Evolutionary conservation across 2,329 filamentous ascomycete genomes (phyloP).

Genomic region (Akanthomyces muscarius): DNA sequence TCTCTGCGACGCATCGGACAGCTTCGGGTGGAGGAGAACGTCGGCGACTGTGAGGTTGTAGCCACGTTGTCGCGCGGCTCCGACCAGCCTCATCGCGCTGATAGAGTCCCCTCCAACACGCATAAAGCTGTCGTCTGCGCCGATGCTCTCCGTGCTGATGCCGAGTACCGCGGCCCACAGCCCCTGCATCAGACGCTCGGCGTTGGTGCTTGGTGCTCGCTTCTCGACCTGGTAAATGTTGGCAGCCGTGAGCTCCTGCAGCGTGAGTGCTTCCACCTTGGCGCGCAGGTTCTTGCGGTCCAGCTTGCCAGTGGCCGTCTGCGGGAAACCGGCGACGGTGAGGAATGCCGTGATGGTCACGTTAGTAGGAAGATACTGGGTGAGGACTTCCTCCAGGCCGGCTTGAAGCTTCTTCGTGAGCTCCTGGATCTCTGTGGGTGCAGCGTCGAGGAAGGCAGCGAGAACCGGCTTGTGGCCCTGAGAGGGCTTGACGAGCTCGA

Average conservation of each 20-base stretch:
- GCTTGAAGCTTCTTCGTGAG: not conserved
- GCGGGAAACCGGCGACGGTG: constrained; percentile 19
- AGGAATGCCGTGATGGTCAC: constrained; percentile 22
- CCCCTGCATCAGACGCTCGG: not conserved
- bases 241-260: not conserved
- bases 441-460: not conserved
- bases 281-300: constrained; percentile 18
- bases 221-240: not conserved
- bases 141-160: constrained; percentile 27
- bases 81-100: constrained; percentile 34
- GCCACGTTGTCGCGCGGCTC: constrained; percentile 25
- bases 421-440: not conserved
- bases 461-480: not conserved
- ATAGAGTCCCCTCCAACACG: constrained; percentile 37
- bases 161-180: constrained; percentile 36
- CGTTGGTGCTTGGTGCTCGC: not conserved
- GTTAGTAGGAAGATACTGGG: constrained; percentile 15
- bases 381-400: constrained; percentile 27
- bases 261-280: not conserved
- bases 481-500: not conserved
- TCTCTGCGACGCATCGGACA: constrained; percentile 40
- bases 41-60: constrained; percentile 24
- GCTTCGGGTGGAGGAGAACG: constrained; percentile 26
- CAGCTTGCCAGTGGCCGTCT: constrained; percentile 20
- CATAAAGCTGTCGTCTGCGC: constrained; percentile 30